Evolutionary conservation across 371 early-diverging fungal species (phyloP), one percentile per base, ranked within the genome.

Genomic region (Mortierella sp.): DNA sequence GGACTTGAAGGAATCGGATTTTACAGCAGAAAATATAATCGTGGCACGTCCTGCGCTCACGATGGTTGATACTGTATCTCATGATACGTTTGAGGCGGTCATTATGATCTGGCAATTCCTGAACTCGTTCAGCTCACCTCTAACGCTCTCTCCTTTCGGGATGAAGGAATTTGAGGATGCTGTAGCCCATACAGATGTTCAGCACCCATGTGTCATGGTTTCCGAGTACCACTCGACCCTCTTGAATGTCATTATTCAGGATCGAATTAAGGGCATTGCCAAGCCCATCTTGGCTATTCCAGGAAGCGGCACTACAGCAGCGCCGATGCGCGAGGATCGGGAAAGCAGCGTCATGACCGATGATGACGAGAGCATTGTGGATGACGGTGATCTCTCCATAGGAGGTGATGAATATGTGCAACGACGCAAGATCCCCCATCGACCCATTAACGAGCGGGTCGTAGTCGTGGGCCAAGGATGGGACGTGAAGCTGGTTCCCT

Each of bases 81-180:
- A 60, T 27, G 53, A 64, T 28, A 54, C 32, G 3, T 73, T 78
- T 39, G 79, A 78, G 54, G 50, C 64, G 0, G 55, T 80, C 17
- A 37, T 81, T 54, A 64, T 72, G 67, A 30, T 63, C 6, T 81
- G 82, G 82, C 75, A 81, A 30, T 81, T 81, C 56, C 55, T 81
- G 26, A 72, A 66, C 60, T 63, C 79, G 1, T 81, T 65, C 56
- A 64, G 79, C 32, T 31, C 60, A 14, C 75, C 82, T 12, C 50
- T 81, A 27, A 78, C 68, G 39, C 56, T 81, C n/a, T 64, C 73
- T 6, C 80, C 82, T 12, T 81, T 81, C 44, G 71, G 80, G 6
- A 44, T 81, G 46, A 73, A 73, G 39, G 78, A 78, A 9, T 79
- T 81, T 41, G 79, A 64, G 28, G 70, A 80, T 15, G 66, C 81